Evolutionary conservation across 2,329 filamentous ascomycete genomes (phyloP).

Genomic region (Fusarium paranaense): DNA sequence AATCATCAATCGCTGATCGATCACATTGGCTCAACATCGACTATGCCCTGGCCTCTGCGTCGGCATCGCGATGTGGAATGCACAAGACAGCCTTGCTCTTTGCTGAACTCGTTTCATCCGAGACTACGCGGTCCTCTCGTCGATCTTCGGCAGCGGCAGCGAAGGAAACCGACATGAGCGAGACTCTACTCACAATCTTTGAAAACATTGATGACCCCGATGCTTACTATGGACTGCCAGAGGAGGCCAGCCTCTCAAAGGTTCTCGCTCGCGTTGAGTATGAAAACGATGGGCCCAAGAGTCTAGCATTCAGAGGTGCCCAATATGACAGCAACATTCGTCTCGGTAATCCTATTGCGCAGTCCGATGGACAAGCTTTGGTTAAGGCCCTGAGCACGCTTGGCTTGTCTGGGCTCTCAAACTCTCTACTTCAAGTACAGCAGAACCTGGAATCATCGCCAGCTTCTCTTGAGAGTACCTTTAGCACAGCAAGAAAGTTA

Average conservation of each 20-base stretch:
- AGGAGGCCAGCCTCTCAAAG: constrained; percentile 79
- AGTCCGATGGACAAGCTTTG: constrained; percentile 74
- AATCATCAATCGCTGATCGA: constrained; percentile 83
- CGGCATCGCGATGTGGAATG: constrained; percentile 84
- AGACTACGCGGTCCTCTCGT: constrained; percentile 68
- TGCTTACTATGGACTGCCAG: constrained; percentile 90
- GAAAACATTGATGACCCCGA: constrained; percentile 96
- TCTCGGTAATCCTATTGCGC: constrained; percentile 64
- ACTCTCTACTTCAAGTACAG: constrained; percentile 79
- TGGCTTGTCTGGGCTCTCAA: constrained; percentile 87
- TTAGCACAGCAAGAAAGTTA: constrained; percentile 82
- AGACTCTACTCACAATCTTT: constrained; percentile 84
- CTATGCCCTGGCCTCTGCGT: constrained; percentile 74
- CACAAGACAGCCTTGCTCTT: constrained; percentile 88
- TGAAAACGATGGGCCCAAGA: constrained; percentile 88
- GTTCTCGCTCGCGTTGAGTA: constrained; percentile 88
- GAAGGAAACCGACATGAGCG: constrained; percentile 67
- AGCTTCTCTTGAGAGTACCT: constrained; percentile 75
- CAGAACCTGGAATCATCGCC: constrained; percentile 68
- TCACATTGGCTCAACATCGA: constrained; percentile 89
- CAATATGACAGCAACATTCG: constrained; percentile 89
- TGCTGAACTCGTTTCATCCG: constrained; percentile 76
- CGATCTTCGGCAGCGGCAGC: constrained; percentile 70
- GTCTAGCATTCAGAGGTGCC: constrained; percentile 89
- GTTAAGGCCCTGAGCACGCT: constrained; percentile 82